Base-by-base conservation (phyloP, 345 rosid species). In the Anacardium occidentale region DNA sequence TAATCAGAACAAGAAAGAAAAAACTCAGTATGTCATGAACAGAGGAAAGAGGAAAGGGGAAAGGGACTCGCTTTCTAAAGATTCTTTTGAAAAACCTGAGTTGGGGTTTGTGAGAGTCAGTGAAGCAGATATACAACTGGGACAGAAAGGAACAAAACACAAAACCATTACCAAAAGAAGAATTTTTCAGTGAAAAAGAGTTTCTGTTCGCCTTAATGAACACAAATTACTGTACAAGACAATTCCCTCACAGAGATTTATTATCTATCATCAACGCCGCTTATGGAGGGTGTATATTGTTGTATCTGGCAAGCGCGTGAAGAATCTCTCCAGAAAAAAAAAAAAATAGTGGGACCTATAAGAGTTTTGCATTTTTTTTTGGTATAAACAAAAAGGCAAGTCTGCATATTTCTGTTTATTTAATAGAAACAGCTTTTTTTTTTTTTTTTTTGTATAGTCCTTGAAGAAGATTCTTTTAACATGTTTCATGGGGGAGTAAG, bases 61-160 rank as follows among this genome's bases (percentile, higher is more conserved):
- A 77, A 79, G 76, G 7, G 63, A 72, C 88, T 76, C 76, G 81
- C 86, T 84, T 66, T 78, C 64, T 57, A 71, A 52, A 56, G 69
- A 77, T 61, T 77, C 76, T 65, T 29, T 76, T 45, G 70, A 64
- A 68, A 74, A 74, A 67, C 63, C 37, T 70, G 62, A 76, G 72
- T 76, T 58, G 66, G 73, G 1, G 75, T 65, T 63, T 29, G 56
- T 72, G 74, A 59, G 17, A 72, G 40, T 69, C 73, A 15, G 26
- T 71, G 54, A 61, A 73, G 67, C 56, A 70, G 76, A 69, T 72
- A 72, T 57, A 77, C 77, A 77, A 40, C 77, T 25, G 48, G 21
- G 58, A 18, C 57, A 29, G 8, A 13, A 50, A 50, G 53, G 14
- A 47, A 29, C 20, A 45, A 42, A 64, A 66, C 17, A 15, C 18